Percentiles rank a stretch among this genome's conserved stretches.
Conservation (phyloP, 805 yeast genomes). For the Yarrowia keelungensis region DNA sequence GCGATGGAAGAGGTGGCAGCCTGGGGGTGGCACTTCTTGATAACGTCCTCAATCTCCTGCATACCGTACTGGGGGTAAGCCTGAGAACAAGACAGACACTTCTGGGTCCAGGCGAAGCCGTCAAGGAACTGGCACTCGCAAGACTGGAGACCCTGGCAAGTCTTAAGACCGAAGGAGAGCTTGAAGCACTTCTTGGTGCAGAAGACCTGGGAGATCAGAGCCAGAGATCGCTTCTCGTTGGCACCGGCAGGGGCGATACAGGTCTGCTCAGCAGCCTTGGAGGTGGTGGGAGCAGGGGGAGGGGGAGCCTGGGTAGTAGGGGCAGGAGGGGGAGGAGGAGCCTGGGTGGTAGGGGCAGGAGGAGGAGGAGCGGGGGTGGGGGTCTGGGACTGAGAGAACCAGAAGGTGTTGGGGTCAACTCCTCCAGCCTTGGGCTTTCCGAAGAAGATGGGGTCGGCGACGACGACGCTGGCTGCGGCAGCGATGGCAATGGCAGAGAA, state of each 20-base stretch:
- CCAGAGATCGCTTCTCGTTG: constrained; percentile 36
- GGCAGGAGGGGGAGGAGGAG: constrained; percentile 21
- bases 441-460: constrained; percentile 32
- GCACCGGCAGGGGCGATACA: constrained; percentile 15
- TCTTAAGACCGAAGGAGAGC: constrained; percentile 32
- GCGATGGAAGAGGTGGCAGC: constrained; percentile 13
- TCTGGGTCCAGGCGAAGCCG: constrained; percentile 37
- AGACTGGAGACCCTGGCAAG: constrained; percentile 34
- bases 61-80: constrained; percentile 32
- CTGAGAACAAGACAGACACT: constrained; percentile 33
- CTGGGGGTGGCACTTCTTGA: constrained; percentile 35
- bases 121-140: constrained; percentile 30
- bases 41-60: constrained; percentile 33
- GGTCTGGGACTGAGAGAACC: constrained; percentile 36
- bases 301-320: constrained; percentile 16
- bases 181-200: constrained; percentile 38
- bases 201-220: constrained; percentile 31
- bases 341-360: constrained; percentile 25
- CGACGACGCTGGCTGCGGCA: constrained; percentile 37
- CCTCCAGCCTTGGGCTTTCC: constrained; percentile 32
- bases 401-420: constrained; percentile 37
- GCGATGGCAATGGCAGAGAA: constrained; percentile 31
- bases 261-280: constrained; percentile 12
- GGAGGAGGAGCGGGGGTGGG: constrained; percentile 38
- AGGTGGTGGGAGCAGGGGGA: constrained; percentile 5